These are phyloP conservation scores for Huntiella moniliformis DNA, from an alignment of 2,329 filamentous ascomycete species.

Conservation along the genomic window DNA sequence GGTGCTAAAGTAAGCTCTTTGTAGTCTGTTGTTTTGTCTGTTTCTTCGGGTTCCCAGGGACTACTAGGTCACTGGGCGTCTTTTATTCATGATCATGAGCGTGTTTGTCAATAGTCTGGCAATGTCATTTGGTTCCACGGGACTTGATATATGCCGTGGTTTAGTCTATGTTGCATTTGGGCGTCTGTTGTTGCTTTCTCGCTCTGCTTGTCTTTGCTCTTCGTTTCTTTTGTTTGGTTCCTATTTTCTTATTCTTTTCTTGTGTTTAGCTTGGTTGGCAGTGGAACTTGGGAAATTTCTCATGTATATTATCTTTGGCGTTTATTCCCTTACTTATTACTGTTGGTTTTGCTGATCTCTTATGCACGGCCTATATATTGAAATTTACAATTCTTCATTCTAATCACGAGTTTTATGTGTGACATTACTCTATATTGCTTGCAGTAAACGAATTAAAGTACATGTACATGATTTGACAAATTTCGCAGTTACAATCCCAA, in stretches of 20 bases:
- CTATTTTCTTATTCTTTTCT: neutral
- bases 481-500: neutral
- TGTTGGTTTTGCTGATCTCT: too few species aligned
- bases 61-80: too few species aligned
- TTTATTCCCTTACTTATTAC: neutral
- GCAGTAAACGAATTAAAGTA: neutral
- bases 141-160: too few species aligned
- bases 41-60: neutral
- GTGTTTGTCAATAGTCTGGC: too few species aligned
- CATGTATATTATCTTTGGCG: neutral
- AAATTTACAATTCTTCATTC: too few species aligned
- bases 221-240: neutral
- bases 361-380: too few species aligned
- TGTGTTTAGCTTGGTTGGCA: neutral
- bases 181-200: too few species aligned
- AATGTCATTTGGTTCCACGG: too few species aligned
- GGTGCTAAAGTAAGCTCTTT: conserved; percentile 96
- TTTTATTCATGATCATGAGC: too few species aligned
- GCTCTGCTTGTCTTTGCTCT: neutral
- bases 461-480: neutral
- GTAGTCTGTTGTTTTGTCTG: conserved; percentile 21
- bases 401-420: too few species aligned
- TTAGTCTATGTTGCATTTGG: too few species aligned
- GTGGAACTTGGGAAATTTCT: too few species aligned
- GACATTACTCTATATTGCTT: neutral